A percentile compares a stretch with the other conserved stretches of the same genome.
Conservation (phyloP, 768 basidiomycete genomes). For the Asterophora lycoperdoides region DNA sequence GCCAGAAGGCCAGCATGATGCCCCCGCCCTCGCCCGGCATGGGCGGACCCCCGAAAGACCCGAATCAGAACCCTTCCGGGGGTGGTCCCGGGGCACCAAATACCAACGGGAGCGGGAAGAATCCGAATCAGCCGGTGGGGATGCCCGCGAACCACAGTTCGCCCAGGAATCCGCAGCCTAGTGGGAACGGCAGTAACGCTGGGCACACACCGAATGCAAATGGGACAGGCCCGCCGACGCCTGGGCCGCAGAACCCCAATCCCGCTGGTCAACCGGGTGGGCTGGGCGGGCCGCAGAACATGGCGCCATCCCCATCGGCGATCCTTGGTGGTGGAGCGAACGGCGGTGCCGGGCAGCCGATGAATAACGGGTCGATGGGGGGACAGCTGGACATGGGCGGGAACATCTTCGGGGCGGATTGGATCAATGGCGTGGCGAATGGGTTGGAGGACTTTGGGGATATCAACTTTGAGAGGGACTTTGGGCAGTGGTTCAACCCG, state of each 20-base stretch:
- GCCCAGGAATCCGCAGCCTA: conserved; percentile 34
- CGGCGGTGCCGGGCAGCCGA: conserved; percentile 2
- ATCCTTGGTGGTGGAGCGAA: conserved; percentile 16
- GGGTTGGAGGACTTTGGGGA: conserved; percentile 44
- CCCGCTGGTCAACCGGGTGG: conserved; percentile 11
- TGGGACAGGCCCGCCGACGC: conserved; percentile 28
- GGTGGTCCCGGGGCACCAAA: conserved; percentile 16
- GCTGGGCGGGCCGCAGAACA: conserved; percentile 9
- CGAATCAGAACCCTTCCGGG: conserved; percentile 16
- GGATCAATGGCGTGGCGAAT: conserved; percentile 40
- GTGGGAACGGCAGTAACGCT: conserved; percentile 1
- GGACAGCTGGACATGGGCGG: conserved; percentile 1
- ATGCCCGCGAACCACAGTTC: conserved; percentile 34
- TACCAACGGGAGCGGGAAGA: conserved; percentile 19
- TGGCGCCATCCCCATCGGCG: conserved; percentile 26
- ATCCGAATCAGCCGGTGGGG: conserved; percentile 27
- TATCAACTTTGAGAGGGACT: conserved; percentile 69
- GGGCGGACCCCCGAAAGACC: conserved; percentile 26
- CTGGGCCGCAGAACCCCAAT: conserved; percentile 17
- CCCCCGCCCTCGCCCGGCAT: conserved; percentile 52
- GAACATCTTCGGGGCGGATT: conserved; percentile 33
- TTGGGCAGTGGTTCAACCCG: conserved; percentile 72
- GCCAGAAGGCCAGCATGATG: conserved; percentile 36
- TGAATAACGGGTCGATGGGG: conserved; percentile 15
- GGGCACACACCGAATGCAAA: conserved; percentile 23